Conservation (phyloP, 78 protist genomes). For the Diacronema lutheri region DNA sequence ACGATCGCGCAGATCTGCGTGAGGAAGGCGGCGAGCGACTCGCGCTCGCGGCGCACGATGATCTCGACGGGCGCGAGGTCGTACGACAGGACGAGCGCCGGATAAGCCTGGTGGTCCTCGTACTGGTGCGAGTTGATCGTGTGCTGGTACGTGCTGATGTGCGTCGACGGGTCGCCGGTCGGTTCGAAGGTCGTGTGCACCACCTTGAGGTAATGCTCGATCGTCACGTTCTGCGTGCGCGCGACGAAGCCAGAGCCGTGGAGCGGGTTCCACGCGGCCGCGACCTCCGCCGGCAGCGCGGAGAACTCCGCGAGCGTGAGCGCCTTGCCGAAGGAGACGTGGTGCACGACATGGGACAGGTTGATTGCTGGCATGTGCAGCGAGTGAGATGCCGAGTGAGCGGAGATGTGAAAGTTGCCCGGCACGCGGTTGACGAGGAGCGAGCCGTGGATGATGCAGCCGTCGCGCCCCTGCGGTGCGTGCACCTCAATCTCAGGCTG, state of each 20-base stretch:
- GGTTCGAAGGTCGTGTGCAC: background rate
- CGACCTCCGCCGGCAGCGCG: background rate
- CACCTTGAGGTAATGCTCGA: constrained; percentile 33
- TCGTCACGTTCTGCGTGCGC: background rate
- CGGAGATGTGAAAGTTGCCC: constrained; percentile 22
- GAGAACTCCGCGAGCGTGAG: background rate
- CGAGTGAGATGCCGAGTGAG: background rate
- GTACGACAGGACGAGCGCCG: background rate
- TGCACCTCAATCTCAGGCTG: background rate
- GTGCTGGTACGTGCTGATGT: constrained; percentile 9
- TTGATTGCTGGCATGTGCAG: background rate
- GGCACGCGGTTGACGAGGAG: constrained; percentile 15
- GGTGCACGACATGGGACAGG: background rate
- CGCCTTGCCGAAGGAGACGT: background rate
- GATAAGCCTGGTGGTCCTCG: background rate
- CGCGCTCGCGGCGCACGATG: background rate
- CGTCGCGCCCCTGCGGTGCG: background rate
- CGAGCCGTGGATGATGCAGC: background rate
- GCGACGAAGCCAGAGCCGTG: background rate
- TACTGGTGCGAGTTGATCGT: background rate
- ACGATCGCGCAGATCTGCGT: constrained; percentile 12
- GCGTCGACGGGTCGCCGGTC: no score
- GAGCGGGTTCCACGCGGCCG: background rate
- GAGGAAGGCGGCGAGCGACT: constrained; percentile 13
- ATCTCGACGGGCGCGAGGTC: constrained; percentile 23